Base-by-base conservation (phyloP, 75 land plant genomes). In the Picea sitchensis region DNA sequence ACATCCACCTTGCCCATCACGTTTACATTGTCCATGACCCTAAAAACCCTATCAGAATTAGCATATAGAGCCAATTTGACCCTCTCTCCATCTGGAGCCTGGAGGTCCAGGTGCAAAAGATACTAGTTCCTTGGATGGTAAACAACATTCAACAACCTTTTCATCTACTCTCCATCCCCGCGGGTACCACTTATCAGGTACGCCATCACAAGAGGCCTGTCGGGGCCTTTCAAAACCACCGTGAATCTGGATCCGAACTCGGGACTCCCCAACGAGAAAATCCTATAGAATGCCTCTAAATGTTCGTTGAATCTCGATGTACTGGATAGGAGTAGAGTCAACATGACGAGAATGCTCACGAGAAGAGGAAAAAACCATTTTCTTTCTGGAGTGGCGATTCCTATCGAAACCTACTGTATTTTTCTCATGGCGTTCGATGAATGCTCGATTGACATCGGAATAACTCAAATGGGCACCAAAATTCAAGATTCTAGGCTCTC, bases 71-170 rank as follows among this genome's bases (percentile, higher is more conserved):
- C 92, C 14, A 94, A 81, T 30, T 61, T 36, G 4, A 80, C 85
- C 14, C 96, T 82, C 54, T 92, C 87, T 12, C 62, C 54, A 23
- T 81, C 86, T 0, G 89, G 76, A 3, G 94, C 94, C 62, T 80
- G 61, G 36, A 13, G 74, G 76, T 94, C 92, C 34, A 94, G 81
- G 77, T 94, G 95, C 80, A 94, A 89, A 20, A 94, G 87, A 79
- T 93, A 93, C 69, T 73, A 83, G 78, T 93, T 93, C 51, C 77
- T 65, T 3, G 96, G 96, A 76, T 93, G 96, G 79, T 90, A 93
- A 36, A 85, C 34, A 1, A 94, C 88, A 64, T 58, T 67, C 57
- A 93, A 84, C 23, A 92, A 83, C n/a, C 96, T 86, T 72, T 86
- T 77, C 82, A 91, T 80, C 69, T 88, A 83, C 7, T 12, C 58